Percentiles rank a stretch among this genome's conserved stretches.
Conservation (phyloP, 2,329 filamentous ascomycete species). For the Aspergillus sp. region DNA sequence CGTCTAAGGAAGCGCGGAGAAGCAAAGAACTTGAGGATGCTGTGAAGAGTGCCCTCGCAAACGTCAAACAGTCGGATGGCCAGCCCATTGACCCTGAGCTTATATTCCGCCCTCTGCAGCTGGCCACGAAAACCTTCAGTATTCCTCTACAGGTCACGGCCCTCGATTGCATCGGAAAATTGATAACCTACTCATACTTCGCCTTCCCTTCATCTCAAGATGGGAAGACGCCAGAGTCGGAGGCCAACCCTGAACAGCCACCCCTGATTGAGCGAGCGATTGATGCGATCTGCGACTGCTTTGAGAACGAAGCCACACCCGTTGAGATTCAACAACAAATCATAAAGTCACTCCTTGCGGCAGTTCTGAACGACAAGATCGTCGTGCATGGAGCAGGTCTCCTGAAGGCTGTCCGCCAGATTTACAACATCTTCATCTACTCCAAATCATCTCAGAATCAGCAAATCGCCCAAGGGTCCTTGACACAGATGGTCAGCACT, state of each 20-base stretch:
- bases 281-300: conserved; percentile 98
- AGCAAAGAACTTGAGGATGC: conserved; percentile 82
- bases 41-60: conserved; percentile 76
- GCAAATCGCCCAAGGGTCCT: conserved; percentile 92
- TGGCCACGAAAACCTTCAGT: conserved; percentile 84
- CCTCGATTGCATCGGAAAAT: conserved; percentile 96
- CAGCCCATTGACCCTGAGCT: conserved; percentile 85
- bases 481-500: conserved; percentile 98
- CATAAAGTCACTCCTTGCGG: conserved; percentile 92
- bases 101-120: conserved; percentile 85
- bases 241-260: conserved; percentile 47
- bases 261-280: conserved; percentile 96
- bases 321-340: conserved; percentile 95
- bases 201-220: conserved; percentile 63
- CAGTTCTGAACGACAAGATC: conserved; percentile 97
- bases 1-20: conserved; percentile 86
- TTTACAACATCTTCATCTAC: conserved; percentile 97
- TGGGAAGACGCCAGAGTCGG: conserved; percentile 23
- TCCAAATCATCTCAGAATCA: conserved; percentile 94
- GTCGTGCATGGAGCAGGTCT: conserved; percentile 95
- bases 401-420: conserved; percentile 93
- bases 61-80: conserved; percentile 82
- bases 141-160: conserved; percentile 84
- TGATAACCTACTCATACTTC: conserved; percentile 99
- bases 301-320: conserved; percentile 92